These are phyloP conservation scores for Zoysia japonica DNA, from an alignment of 176 grass and related monocot species.

Conservation along the genomic window DNA sequence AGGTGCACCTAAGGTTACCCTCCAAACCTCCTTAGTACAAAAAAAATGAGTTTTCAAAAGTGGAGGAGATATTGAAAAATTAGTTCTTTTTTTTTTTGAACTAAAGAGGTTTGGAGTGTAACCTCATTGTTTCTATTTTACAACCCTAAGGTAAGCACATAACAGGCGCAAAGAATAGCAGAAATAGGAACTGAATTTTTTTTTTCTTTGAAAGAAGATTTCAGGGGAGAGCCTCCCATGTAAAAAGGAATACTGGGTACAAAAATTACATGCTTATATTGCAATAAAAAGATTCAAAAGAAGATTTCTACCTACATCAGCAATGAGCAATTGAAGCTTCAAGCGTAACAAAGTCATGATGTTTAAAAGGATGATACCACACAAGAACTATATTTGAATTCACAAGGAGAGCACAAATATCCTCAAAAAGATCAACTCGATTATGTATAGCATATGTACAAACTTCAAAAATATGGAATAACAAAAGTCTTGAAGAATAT, in stretches of 20 bases:
- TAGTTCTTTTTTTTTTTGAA: no score
- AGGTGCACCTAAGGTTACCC: no score
- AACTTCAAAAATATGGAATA: constrained; percentile 17
- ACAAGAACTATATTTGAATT: constrained; percentile 16
- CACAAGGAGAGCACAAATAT: constrained; percentile 27
- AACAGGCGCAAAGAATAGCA: constrained; percentile 20
- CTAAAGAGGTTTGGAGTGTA: no score
- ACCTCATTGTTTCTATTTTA: no score
- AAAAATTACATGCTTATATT: neutral
- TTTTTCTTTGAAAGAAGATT: neutral
- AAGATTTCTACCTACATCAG: constrained; percentile 29
- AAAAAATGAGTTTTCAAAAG: no score
- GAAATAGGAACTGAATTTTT: constrained; percentile 20
- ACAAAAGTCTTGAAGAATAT: neutral
- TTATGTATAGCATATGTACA: neutral
- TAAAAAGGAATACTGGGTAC: constrained; percentile 16
- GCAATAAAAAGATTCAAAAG: constrained; percentile 14
- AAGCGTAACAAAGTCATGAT: constrained; percentile 15
- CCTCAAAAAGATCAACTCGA: neutral
- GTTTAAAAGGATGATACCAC: neutral
- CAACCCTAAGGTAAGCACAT: neutral
- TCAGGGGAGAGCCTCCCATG: neutral
- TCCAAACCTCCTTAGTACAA: no score
- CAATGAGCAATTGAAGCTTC: constrained; percentile 22
- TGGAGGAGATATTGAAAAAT: no score